Evolutionary conservation across 2,329 filamentous ascomycete species (phyloP).

Genomic region (Ophiostoma sp.): DNA sequence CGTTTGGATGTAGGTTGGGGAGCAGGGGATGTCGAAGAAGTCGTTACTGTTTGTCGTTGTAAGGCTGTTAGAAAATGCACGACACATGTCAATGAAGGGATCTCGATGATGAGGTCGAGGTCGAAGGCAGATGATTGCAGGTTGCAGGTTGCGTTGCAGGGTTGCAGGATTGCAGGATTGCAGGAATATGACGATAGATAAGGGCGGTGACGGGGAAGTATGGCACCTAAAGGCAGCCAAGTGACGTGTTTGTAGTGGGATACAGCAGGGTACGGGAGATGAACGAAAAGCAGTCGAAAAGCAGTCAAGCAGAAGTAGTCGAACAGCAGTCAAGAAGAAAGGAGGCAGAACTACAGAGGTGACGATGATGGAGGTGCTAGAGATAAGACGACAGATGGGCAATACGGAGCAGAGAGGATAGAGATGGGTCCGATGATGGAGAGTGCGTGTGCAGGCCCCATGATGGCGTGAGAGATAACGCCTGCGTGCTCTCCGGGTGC

Average conservation of each 20-base stretch:
- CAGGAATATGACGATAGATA: background rate
- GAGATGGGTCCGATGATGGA: conserved; percentile 10
- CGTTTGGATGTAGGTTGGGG: background rate
- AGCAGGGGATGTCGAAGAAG: background rate
- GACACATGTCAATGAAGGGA: background rate
- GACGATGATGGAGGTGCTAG: background rate
- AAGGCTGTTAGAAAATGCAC: conserved; percentile 1
- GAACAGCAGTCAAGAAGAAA: background rate
- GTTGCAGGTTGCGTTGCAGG: background rate
- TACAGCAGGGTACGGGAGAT: background rate
- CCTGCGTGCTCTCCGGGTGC: background rate
- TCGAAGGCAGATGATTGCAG: background rate
- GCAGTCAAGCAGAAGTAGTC: background rate
- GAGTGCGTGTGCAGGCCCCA: conserved; percentile 8
- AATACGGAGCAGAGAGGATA: background rate
- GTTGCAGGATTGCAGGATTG: too few relatives aligned
- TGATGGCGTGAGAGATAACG: conserved; percentile 10
- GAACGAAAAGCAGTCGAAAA: background rate
- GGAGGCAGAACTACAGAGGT: background rate
- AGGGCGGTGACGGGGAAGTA: background rate
- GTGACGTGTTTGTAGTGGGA: background rate
- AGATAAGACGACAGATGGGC: background rate
- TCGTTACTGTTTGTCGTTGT: background rate
- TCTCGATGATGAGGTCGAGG: too few relatives aligned
- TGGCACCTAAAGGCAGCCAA: background rate